phyloP scores from a whole-genome alignment of 129 eudicot species.

The Artemisia annua region DNA sequence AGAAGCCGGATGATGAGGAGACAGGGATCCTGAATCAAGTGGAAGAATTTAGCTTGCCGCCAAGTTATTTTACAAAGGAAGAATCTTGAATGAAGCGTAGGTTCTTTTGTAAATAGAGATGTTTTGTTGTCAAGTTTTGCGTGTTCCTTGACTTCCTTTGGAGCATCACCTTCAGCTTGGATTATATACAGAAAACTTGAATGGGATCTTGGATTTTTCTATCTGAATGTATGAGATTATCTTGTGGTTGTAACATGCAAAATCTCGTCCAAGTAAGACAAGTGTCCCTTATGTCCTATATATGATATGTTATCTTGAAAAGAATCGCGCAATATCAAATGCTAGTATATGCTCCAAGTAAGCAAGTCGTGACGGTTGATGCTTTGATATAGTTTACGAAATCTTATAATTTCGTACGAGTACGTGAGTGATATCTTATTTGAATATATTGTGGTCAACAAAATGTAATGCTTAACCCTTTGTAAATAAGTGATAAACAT shows the following conservation, averaged over 20 bases:
- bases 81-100: slow-evolving; percentile 49
- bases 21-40: slow-evolving; percentile 65
- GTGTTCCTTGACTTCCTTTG: slow-evolving; percentile 22
- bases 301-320: too few species aligned
- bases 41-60: slow-evolving; percentile 85
- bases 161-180: slow-evolving; percentile 8
- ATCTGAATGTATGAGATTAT: neutral
- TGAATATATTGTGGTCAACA: too few species aligned
- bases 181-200: slow-evolving; percentile 13
- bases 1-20: slow-evolving; percentile 85
- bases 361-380: too few species aligned
- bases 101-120: slow-evolving; percentile 21
- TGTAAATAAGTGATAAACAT: too few species aligned
- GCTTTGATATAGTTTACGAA: too few species aligned
- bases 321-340: too few species aligned
- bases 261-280: too few species aligned
- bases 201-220: neutral
- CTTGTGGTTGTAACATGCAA: neutral
- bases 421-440: too few species aligned
- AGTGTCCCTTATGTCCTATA: too few species aligned
- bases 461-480: too few species aligned
- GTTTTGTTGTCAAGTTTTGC: slow-evolving; percentile 17
- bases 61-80: slow-evolving; percentile 67
- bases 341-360: too few species aligned
- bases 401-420: too few species aligned